Evolutionary conservation across 805 yeast species (phyloP).

Genomic region (Ogataea paraovalis): DNA sequence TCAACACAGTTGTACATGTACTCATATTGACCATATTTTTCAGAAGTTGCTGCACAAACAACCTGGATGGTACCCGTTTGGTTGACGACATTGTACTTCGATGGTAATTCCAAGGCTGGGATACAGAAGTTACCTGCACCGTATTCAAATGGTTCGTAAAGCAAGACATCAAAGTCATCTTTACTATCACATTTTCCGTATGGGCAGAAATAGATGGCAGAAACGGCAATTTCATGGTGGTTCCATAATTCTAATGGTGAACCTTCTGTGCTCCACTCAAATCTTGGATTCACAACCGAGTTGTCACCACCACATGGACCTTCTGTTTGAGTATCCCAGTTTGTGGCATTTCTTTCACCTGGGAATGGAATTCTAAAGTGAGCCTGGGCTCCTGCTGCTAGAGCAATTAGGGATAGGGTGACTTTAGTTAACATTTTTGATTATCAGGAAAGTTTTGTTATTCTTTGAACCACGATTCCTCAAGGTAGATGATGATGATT

Average conservation of each 20-base stretch:
- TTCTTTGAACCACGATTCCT: too few species aligned
- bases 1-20: constrained; percentile 31
- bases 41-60: constrained; percentile 19
- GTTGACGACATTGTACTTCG: constrained; percentile 16
- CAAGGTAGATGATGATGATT: too few species aligned
- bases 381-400: constrained; percentile 17
- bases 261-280: constrained; percentile 29
- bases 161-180: constrained; percentile 22
- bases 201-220: constrained; percentile 28
- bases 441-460: too few species aligned
- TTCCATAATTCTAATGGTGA: constrained; percentile 26
- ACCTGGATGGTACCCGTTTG: constrained; percentile 29
- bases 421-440: not conserved
- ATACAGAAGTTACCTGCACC: constrained; percentile 27
- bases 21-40: constrained; percentile 15
- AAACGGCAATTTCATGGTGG: constrained; percentile 22
- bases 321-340: constrained; percentile 25
- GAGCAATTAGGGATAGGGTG: constrained; percentile 3
- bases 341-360: constrained; percentile 31
- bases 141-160: constrained; percentile 24
- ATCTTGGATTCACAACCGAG: constrained; percentile 25
- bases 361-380: constrained; percentile 32
- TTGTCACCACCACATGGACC: constrained; percentile 32
- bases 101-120: constrained; percentile 25
- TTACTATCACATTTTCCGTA: constrained; percentile 16